Conservation (phyloP, 106 monocot species). For the Agapanthus africanus region DNA sequence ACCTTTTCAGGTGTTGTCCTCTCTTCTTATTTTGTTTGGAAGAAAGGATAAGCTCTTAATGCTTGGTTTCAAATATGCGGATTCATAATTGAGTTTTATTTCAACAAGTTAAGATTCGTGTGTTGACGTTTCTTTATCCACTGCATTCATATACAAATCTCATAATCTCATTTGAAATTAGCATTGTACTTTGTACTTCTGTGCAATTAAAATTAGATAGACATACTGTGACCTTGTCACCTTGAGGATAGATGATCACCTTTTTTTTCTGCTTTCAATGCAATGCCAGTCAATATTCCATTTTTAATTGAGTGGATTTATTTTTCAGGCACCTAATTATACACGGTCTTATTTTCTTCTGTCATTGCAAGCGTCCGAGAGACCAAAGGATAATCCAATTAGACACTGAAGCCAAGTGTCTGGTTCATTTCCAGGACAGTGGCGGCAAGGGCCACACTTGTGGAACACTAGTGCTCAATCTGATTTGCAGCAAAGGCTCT, state of each 20-base stretch:
- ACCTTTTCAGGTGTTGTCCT: neutral
- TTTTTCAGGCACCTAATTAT: conserved; percentile 47
- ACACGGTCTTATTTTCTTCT: conserved; percentile 39
- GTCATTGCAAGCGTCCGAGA: conserved; percentile 33
- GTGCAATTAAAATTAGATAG: conserved; percentile 22
- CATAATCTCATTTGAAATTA: neutral
- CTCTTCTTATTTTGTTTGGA: neutral
- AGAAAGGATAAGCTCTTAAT: neutral
- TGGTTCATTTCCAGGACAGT: conserved; percentile 64
- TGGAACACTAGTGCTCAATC: conserved; percentile 70
- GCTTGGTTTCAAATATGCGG: neutral
- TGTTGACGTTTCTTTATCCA: neutral
- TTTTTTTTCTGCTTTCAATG: neutral
- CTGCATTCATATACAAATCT: neutral
- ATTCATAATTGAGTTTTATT: neutral
- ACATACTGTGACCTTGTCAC: conserved; percentile 5
- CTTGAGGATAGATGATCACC: conserved; percentile 3
- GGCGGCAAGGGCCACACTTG: conserved; percentile 62
- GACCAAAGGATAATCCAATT: conserved; percentile 42
- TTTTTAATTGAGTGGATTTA: too few species aligned
- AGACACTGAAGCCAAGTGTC: conserved; percentile 57
- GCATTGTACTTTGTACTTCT: neutral
- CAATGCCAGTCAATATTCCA: neutral
- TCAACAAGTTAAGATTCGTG: neutral
- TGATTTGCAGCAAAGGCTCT: conserved; percentile 76